These are phyloP conservation scores for Mycosarcoma mackinlayi DNA, from an alignment of 1,284 basidiomycete species.

Conservation along the genomic window DNA sequence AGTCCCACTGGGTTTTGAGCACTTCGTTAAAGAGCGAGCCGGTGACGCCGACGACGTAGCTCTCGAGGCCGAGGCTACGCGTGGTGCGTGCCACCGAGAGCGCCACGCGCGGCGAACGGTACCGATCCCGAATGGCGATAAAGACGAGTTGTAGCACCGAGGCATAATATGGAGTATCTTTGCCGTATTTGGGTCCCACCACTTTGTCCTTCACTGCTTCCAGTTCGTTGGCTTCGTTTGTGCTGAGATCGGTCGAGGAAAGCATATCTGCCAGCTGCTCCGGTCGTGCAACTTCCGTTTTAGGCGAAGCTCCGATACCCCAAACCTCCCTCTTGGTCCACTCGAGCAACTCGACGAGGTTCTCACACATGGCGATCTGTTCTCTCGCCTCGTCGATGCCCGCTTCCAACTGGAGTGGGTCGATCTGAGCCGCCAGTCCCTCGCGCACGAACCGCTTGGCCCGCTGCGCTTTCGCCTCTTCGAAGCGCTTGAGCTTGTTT, in stretches of 20 bases:
- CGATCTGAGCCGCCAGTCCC: conserved; percentile 37
- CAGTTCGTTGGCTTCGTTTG: not conserved
- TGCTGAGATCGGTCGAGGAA: not conserved
- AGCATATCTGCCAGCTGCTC: not conserved
- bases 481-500: conserved; percentile 28
- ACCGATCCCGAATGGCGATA: conserved; percentile 53
- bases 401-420: conserved; percentile 35
- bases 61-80: conserved; percentile 48
- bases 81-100: conserved; percentile 44
- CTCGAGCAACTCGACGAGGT: conserved; percentile 34
- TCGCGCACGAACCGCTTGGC: conserved; percentile 30
- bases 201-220: no score
- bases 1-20: conserved; percentile 58
- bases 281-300: not conserved
- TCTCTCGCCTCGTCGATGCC: conserved; percentile 52
- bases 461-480: conserved; percentile 17
- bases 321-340: conserved; percentile 49
- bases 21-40: conserved; percentile 58
- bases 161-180: conserved; percentile 56
- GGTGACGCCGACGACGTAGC: conserved; percentile 62
- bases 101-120: conserved; percentile 52
- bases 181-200: conserved; percentile 41
- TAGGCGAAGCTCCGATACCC: conserved; percentile 14
- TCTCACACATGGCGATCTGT: conserved; percentile 42
- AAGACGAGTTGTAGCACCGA: conserved; percentile 61